Evolutionary conservation across 352 stramenopile species (phyloP).

Genomic region (Pythium guiyangense): DNA sequence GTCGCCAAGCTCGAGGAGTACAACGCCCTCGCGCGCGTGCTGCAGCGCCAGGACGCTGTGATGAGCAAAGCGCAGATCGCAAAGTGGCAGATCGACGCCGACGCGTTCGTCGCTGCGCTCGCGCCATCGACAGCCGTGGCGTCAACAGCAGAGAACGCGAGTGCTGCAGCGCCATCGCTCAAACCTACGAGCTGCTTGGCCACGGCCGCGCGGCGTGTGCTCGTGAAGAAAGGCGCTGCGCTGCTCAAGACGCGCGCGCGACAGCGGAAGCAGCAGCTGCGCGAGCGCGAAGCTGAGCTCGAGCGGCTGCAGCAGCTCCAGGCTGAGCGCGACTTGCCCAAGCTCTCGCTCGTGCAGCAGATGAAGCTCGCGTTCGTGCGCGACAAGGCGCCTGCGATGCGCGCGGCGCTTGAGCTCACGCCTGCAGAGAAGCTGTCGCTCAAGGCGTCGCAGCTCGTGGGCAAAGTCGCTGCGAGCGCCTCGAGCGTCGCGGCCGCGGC

Average conservation of each 20-base stretch:
- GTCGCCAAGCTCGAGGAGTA: constrained; percentile 58
- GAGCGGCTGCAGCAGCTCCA: constrained; percentile 37
- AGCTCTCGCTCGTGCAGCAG: constrained; percentile 33
- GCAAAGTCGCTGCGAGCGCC: constrained; percentile 32
- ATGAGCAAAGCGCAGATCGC: constrained; percentile 50
- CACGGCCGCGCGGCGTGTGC: constrained; percentile 27
- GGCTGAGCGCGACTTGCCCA: constrained; percentile 29
- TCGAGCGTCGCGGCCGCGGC: constrained; percentile 25
- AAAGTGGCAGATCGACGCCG: constrained; percentile 40
- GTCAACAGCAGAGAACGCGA: background rate
- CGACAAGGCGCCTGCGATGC: constrained; percentile 45
- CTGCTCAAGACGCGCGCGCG: constrained; percentile 33
- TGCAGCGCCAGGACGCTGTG: constrained; percentile 39
- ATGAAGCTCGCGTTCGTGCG: constrained; percentile 46
- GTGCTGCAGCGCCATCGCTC: background rate
- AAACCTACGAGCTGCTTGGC: constrained; percentile 11
- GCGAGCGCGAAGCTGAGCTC: constrained; percentile 47
- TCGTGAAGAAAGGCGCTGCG: constrained; percentile 42
- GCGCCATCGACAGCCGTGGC: constrained; percentile 13
- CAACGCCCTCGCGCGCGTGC: constrained; percentile 41
- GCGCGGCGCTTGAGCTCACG: constrained; percentile 48
- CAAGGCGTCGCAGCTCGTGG: constrained; percentile 37
- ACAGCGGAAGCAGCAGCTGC: constrained; percentile 41
- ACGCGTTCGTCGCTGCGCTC: constrained; percentile 28
- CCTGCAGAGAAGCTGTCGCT: constrained; percentile 39